A percentile compares a stretch with the other conserved stretches of the same genome.
Evolutionary conservation across 495 filamentous ascomycete species (phyloP).

Genomic region (Tuber brumale): DNA sequence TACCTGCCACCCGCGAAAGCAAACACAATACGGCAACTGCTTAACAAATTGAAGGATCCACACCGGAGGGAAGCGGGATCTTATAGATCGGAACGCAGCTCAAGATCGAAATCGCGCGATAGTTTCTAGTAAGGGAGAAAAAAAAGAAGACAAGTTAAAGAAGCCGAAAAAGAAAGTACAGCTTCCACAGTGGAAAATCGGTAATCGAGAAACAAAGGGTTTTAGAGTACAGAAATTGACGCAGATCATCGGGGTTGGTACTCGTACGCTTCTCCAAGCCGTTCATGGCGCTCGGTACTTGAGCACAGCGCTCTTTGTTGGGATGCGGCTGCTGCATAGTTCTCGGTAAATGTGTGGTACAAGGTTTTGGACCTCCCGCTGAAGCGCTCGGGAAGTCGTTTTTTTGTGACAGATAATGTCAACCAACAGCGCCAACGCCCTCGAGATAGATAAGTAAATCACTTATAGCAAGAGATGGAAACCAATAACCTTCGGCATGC

Average conservation of each 20-base stretch:
- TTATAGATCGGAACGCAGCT: neutral
- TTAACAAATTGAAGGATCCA: neutral
- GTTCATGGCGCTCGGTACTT: neutral
- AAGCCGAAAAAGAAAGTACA: neutral
- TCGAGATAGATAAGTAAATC: neutral
- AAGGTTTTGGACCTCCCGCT: neutral
- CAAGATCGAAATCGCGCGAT: slow-evolving; percentile 2
- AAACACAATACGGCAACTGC: neutral
- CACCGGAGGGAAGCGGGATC: neutral
- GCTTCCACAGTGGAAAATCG: neutral
- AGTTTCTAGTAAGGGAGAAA: neutral
- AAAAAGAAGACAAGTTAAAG: neutral
- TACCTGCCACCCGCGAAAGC: neutral
- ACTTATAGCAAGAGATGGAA: neutral
- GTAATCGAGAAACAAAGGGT: neutral
- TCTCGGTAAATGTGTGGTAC: neutral
- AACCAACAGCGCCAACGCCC: neutral
- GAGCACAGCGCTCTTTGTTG: neutral
- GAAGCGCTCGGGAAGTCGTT: neutral
- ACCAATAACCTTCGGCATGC: neutral
- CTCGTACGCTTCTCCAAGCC: neutral
- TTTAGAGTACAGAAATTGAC: neutral
- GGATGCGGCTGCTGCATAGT: neutral
- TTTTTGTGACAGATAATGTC: neutral
- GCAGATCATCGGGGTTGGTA: neutral